Evolutionary conservation across 163 green algal genomes (phyloP).

Genomic region (Chlamydomonas reinhardtii): DNA sequence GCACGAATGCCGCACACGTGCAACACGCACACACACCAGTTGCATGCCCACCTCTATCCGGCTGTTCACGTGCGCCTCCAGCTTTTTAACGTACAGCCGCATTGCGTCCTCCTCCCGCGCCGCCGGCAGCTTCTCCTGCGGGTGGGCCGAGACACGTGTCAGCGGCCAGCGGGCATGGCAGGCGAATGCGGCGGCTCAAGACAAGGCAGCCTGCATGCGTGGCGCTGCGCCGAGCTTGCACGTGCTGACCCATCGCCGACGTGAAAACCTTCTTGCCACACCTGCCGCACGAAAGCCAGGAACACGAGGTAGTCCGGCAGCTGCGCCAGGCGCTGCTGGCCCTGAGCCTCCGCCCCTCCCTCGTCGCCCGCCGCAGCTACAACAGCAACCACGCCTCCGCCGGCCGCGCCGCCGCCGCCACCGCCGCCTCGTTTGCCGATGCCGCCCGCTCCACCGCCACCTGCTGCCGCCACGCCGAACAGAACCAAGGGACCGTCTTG

Average conservation of each 20-base stretch:
- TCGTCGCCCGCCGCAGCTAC: neutral
- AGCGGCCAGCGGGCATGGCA: neutral
- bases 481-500: slow-evolving; percentile 19
- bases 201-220: too few species aligned
- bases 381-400: too few species aligned
- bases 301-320: slow-evolving; percentile 45
- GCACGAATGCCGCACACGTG: too few species aligned
- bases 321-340: slow-evolving; percentile 7
- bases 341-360: neutral
- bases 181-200: too few species aligned
- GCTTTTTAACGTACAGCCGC: slow-evolving; percentile 47
- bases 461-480: neutral
- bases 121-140: slow-evolving; percentile 51
- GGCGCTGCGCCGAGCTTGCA: too few species aligned
- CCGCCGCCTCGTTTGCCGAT: neutral
- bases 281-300: slow-evolving; percentile 36
- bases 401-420: neutral
- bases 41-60: slow-evolving; percentile 35
- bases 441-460: too few species aligned
- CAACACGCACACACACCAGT: neutral
- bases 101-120: slow-evolving; percentile 55
- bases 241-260: too few species aligned
- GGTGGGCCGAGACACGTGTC: neutral
- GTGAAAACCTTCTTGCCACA: neutral
- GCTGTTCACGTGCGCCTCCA: slow-evolving; percentile 43